Evolutionary conservation across 2,329 filamentous ascomycete genomes (phyloP).

Genomic region (Aspergillus ruber): DNA sequence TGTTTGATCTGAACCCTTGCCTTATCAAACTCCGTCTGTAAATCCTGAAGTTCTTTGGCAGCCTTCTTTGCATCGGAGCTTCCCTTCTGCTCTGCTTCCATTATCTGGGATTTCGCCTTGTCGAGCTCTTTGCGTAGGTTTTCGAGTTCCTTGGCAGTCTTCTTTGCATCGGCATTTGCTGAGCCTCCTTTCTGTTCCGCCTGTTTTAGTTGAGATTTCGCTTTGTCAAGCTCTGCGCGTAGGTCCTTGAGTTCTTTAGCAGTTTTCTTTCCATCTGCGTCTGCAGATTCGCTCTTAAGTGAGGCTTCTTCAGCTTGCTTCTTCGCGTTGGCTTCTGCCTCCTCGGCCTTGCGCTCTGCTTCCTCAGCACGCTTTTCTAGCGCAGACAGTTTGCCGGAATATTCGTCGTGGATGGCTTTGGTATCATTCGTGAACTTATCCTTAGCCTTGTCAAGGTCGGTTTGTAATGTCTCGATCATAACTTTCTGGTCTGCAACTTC

Average conservation of each 20-base stretch:
- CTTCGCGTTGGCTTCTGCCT: slow-evolving; percentile 35
- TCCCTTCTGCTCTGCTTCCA: no score
- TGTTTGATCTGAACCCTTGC: neutral
- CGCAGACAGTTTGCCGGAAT: slow-evolving; percentile 36
- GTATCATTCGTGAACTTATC: slow-evolving; percentile 48
- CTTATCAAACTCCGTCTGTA: neutral
- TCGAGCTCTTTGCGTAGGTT: neutral
- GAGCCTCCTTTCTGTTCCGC: no score
- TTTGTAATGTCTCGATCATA: slow-evolving; percentile 53
- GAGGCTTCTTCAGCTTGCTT: slow-evolving; percentile 9
- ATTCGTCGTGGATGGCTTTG: slow-evolving; percentile 49
- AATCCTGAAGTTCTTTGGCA: neutral
- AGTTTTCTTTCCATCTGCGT: neutral
- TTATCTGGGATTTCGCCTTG: neutral
- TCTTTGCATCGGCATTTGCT: neutral
- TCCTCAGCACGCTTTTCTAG: slow-evolving; percentile 48
- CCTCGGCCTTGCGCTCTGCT: slow-evolving; percentile 21
- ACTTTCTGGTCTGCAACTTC: slow-evolving; percentile 55
- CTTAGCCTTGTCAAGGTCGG: slow-evolving; percentile 43
- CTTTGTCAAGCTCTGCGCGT: neutral
- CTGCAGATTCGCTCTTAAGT: neutral
- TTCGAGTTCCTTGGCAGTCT: neutral
- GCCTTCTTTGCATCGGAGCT: neutral
- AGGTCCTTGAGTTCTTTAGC: neutral
- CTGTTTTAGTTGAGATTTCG: neutral